phyloP scores from a whole-genome alignment of 768 basidiomycete genomes.

The Russula virescens region DNA sequence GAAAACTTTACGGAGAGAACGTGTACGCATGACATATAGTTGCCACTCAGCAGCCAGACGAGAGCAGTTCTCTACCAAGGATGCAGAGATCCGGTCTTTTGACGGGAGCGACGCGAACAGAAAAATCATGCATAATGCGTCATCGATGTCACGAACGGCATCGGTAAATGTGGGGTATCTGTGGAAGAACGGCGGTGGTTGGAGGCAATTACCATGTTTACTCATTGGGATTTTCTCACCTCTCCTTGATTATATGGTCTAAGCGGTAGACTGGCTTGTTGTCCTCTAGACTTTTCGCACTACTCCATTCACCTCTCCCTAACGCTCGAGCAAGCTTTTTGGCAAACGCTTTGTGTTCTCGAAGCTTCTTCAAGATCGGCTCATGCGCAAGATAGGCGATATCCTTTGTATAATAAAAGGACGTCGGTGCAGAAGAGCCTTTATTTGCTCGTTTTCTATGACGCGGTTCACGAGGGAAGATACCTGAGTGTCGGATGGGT shows the following conservation, averaged over 20 bases:
- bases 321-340: conserved; percentile 93
- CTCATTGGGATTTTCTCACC: conserved; percentile 44
- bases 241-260: conserved; percentile 96
- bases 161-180: conserved; percentile 98
- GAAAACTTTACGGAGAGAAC: conserved; percentile 82
- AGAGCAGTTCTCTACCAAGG: conserved; percentile 85
- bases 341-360: conserved; percentile 97
- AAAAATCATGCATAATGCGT: conserved; percentile 91
- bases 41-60: conserved; percentile 95
- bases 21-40: conserved; percentile 86
- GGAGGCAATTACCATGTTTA: not conserved
- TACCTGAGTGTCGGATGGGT: conserved; percentile 49
- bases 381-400: conserved; percentile 97
- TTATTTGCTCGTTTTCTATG: conserved; percentile 93
- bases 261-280: conserved; percentile 86
- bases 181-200: not conserved
- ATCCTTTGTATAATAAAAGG: conserved; percentile 98
- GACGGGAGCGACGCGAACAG: conserved; percentile 90
- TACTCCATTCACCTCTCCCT: conserved; percentile 91
- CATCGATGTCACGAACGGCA: conserved; percentile 93
- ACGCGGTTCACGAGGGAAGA: conserved; percentile 94
- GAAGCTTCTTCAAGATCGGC: conserved; percentile 84
- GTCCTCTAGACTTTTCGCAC: conserved; percentile 89
- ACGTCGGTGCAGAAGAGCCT: conserved; percentile 92
- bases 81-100: conserved; percentile 71